phyloP scores from a whole-genome alignment of 257 asterid species.

The Anisodus acutangulus region DNA sequence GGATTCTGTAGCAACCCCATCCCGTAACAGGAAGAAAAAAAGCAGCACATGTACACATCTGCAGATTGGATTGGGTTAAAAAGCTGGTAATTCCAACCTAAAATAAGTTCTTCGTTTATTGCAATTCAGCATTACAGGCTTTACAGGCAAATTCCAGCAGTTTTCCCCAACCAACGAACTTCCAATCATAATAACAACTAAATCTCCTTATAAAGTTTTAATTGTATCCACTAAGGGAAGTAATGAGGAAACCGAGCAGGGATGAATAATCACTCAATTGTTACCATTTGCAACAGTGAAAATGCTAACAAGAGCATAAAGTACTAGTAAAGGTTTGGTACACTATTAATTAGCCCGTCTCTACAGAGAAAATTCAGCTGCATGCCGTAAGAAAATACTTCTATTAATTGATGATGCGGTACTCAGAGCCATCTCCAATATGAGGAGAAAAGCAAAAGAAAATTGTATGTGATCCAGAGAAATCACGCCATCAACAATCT shows the following conservation, averaged over 20 bases:
- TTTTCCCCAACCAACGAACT: not conserved
- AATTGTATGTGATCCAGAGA: not conserved
- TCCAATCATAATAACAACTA: no score
- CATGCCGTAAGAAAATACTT: constrained; percentile 1
- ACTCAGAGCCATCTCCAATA: not conserved
- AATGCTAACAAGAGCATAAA: not conserved
- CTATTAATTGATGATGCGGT: not conserved
- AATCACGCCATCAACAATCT: constrained; percentile 21
- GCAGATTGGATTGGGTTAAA: no score
- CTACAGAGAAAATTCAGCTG: constrained; percentile 21
- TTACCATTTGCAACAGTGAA: not conserved
- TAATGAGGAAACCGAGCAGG: not conserved
- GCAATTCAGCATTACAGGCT: no score
- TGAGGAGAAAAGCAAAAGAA: not conserved
- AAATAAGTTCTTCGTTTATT: no score
- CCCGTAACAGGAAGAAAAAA: no score
- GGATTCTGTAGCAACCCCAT: no score
- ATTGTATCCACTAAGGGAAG: not conserved
- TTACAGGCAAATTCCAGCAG: not conserved
- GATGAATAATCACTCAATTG: not conserved
- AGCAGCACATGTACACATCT: no score
- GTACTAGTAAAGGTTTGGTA: not conserved
- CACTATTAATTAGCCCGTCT: constrained; percentile 3
- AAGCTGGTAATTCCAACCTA: no score
- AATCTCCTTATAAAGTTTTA: no score